Conservation (phyloP, 192 early-diverging fungal species). For the Chytriomyces sp. region DNA sequence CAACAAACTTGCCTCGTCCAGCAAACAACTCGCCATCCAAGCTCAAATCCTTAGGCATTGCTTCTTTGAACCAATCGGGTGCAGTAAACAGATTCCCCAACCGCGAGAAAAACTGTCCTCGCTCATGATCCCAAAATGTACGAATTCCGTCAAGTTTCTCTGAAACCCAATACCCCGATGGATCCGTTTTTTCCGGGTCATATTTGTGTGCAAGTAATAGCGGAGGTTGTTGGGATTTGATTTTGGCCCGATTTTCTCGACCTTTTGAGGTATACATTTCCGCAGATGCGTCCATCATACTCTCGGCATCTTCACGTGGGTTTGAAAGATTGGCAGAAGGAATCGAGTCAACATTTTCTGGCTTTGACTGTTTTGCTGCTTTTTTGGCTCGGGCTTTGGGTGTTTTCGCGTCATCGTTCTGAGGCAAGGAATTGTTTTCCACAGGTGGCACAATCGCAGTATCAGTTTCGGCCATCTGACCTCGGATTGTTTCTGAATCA, state of each 20-base stretch:
- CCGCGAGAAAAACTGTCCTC: constrained; percentile 53
- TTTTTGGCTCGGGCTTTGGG: constrained; percentile 20
- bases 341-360: not conserved
- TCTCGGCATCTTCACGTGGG: too few relatives aligned
- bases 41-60: constrained; percentile 57
- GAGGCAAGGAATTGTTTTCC: constrained; percentile 9
- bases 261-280: constrained; percentile 35
- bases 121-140: constrained; percentile 63
- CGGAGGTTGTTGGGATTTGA: constrained; percentile 8
- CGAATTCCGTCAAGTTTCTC: constrained; percentile 78
- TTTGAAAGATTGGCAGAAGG: too few relatives aligned
- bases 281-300: constrained; percentile 45
- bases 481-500: too few relatives aligned
- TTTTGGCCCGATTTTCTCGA: constrained; percentile 41
- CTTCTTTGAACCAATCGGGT: constrained; percentile 56
- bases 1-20: constrained; percentile 67
- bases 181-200: constrained; percentile 46
- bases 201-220: constrained; percentile 41
- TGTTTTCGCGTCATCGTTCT: constrained; percentile 18
- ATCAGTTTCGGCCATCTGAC: too few relatives aligned
- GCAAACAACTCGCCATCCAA: constrained; percentile 76
- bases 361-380: constrained; percentile 40
- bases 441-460: too few relatives aligned
- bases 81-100: constrained; percentile 64
- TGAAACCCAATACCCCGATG: constrained; percentile 72